Conservation (phyloP, 495 filamentous ascomycete genomes). For the Aspergillus steynii region DNA sequence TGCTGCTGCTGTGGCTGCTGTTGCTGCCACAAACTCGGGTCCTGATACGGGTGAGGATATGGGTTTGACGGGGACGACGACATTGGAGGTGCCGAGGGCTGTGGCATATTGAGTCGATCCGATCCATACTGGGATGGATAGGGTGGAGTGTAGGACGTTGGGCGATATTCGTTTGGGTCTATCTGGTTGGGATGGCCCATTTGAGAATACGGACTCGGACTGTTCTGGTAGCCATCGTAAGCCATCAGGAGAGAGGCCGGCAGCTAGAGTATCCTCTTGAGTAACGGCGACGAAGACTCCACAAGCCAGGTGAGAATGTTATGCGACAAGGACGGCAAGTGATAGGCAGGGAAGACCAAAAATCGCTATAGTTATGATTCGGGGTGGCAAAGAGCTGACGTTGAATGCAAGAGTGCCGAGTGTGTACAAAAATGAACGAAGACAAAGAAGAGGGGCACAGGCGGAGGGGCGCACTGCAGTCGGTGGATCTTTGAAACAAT, state of each 20-base stretch:
- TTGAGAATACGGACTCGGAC: conserved; percentile 28
- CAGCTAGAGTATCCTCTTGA: conserved; percentile 2
- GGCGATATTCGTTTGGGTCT: conserved; percentile 25
- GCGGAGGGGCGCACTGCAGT: background rate
- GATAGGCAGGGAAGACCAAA: conserved; percentile 1
- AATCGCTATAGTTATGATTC: background rate
- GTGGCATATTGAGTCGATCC: conserved; percentile 44
- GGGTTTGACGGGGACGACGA: conserved; percentile 21
- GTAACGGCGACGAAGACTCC: background rate
- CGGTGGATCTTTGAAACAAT: conserved; percentile 10
- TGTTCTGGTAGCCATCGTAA: conserved; percentile 41
- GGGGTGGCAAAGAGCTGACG: background rate
- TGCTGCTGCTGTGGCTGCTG: conserved; percentile 14
- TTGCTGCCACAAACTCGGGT: conserved; percentile 21
- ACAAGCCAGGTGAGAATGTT: background rate
- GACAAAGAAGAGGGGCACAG: conserved; percentile 7
- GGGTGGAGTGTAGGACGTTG: conserved; percentile 29
- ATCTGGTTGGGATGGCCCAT: conserved; percentile 24
- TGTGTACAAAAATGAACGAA: background rate
- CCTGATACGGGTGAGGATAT: conserved; percentile 23
- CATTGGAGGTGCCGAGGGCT: conserved; percentile 29
- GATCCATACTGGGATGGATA: conserved; percentile 38
- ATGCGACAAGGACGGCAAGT: conserved; percentile 5
- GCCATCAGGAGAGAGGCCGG: conserved; percentile 31
- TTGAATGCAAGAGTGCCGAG: conserved; percentile 3